These are phyloP conservation scores for Microbotryum silenes-acaulis DNA, from an alignment of 1,284 basidiomycete genomes.

Conservation along the genomic window DNA sequence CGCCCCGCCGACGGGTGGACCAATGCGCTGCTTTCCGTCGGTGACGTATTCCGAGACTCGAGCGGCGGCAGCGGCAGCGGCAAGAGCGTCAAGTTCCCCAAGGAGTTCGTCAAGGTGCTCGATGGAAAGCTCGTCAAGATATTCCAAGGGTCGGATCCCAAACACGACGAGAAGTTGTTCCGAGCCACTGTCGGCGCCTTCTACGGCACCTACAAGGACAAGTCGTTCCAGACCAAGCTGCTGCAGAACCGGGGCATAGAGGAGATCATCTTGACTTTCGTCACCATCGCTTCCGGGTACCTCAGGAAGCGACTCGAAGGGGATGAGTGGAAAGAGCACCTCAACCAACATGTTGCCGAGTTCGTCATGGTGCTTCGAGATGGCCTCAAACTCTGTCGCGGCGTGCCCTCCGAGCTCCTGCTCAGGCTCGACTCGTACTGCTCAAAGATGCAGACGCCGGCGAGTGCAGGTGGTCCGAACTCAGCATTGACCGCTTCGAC, in stretches of 20 bases:
- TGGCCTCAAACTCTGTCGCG: slow-evolving; percentile 48
- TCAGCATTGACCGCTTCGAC: neutral
- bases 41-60: slow-evolving; percentile 56
- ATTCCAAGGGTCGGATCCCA: slow-evolving; percentile 79
- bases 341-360: slow-evolving; percentile 79
- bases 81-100: slow-evolving; percentile 82
- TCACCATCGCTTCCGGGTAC: slow-evolving; percentile 68
- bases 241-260: slow-evolving; percentile 95
- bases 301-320: slow-evolving; percentile 44
- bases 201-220: slow-evolving; percentile 63
- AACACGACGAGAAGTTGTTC: slow-evolving; percentile 75
- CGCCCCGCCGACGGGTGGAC: slow-evolving; percentile 32
- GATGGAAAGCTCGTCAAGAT: slow-evolving; percentile 80
- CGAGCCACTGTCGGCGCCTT: slow-evolving; percentile 82
- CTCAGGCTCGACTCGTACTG: slow-evolving; percentile 74
- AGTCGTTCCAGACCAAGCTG: slow-evolving; percentile 75
- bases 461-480: neutral
- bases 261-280: slow-evolving; percentile 91
- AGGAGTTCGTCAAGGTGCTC: slow-evolving; percentile 79
- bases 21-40: slow-evolving; percentile 54
- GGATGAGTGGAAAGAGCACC: slow-evolving; percentile 87
- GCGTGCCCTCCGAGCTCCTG: slow-evolving; percentile 66
- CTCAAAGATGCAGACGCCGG: slow-evolving; percentile 51
- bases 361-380: slow-evolving; percentile 82
- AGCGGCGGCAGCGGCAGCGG: slow-evolving; percentile 47